Evolutionary conservation across 345 rosid species (phyloP).

Genomic region (Gossypium herbaceum): DNA sequence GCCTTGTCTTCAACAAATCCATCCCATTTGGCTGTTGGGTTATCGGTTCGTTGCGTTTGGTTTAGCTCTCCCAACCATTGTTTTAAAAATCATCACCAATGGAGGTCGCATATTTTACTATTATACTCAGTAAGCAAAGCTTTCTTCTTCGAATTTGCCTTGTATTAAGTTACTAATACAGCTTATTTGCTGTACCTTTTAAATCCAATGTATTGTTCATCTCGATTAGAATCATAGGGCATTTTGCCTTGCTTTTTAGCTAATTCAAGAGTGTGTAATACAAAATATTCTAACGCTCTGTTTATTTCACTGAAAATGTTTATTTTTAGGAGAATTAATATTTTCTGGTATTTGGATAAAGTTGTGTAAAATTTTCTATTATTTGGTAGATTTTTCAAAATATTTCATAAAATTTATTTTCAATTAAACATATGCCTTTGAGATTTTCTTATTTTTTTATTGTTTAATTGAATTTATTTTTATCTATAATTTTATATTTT

Average conservation of each 20-base stretch:
- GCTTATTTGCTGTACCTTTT: background rate
- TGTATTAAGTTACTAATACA: background rate
- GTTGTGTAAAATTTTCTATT: too few species aligned
- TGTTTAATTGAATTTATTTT: too few species aligned
- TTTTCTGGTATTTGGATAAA: too few species aligned
- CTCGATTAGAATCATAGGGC: background rate
- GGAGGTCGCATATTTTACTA: conserved; percentile 43
- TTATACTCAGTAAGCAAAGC: conserved; percentile 57
- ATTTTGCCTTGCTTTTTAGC: background rate
- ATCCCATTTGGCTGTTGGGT: conserved; percentile 57
- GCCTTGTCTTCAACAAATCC: conserved; percentile 52
- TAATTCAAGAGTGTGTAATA: background rate
- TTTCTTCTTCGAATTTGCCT: conserved; percentile 1
- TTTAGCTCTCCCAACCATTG: conserved; percentile 36
- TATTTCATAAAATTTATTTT: too few species aligned
- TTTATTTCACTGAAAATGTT: too few species aligned
- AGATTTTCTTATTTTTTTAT: too few species aligned
- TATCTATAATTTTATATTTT: too few species aligned
- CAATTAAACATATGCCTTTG: too few species aligned
- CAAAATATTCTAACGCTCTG: too few species aligned
- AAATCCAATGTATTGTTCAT: background rate
- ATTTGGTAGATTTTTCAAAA: too few species aligned
- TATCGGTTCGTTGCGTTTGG: conserved; percentile 53
- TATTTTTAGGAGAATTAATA: too few species aligned
- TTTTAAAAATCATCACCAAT: conserved; percentile 24